Conservation (phyloP, 1,139 yeast species). For the Yamadazyma sp. region DNA sequence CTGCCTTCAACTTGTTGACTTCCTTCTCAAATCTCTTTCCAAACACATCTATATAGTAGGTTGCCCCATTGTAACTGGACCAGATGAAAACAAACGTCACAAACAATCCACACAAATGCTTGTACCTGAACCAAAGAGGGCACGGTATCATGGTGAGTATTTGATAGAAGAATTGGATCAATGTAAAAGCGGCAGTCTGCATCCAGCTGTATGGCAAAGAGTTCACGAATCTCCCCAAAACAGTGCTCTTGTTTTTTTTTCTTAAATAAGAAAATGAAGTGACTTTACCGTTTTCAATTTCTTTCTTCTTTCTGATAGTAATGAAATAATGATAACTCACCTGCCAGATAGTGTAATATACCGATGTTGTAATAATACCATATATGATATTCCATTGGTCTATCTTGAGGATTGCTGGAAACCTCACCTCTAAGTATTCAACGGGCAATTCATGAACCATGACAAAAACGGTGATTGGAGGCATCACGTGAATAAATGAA, state of each 20-base stretch:
- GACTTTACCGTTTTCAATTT: constrained; percentile 81
- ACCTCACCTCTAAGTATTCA: constrained; percentile 55
- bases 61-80: constrained; percentile 92
- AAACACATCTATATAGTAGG: constrained; percentile 87
- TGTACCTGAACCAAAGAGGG: constrained; percentile 79
- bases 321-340: constrained; percentile 86
- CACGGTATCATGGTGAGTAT: constrained; percentile 85
- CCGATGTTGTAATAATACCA: constrained; percentile 76
- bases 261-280: constrained; percentile 88
- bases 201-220: constrained; percentile 76
- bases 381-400: constrained; percentile 68
- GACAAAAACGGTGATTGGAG: constrained; percentile 86
- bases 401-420: constrained; percentile 76
- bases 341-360: constrained; percentile 94
- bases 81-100: constrained; percentile 68
- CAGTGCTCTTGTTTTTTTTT: constrained; percentile 61
- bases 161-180: constrained; percentile 86
- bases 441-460: constrained; percentile 76
- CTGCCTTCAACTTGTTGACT: constrained; percentile 65
- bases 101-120: constrained; percentile 66
- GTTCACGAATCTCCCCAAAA: constrained; percentile 78
- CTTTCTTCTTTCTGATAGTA: constrained; percentile 73
- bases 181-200: constrained; percentile 82
- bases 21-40: constrained; percentile 87
- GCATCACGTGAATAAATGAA: constrained; percentile 86